A percentile compares a stretch with the other conserved stretches of the same genome.
These are phyloP conservation scores for Cyberlindnera maritima DNA, from an alignment of 805 yeast genomes.

Conservation along the genomic window DNA sequence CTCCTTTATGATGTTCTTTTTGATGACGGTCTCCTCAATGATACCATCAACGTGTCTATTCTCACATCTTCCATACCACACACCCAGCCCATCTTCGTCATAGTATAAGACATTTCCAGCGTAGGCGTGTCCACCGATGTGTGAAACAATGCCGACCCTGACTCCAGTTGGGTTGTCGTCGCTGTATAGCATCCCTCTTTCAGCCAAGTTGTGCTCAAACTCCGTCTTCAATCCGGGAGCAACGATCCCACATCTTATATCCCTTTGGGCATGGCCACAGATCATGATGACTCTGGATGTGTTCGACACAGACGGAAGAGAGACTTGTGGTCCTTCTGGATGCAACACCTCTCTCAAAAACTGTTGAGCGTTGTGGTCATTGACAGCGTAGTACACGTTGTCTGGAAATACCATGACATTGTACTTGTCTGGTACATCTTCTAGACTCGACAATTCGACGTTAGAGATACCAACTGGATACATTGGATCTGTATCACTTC, in stretches of 20 bases:
- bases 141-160: conserved; percentile 60
- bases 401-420: conserved; percentile 55
- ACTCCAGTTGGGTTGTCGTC: conserved; percentile 27
- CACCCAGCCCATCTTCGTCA: conserved; percentile 33
- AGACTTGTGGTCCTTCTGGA: conserved; percentile 28
- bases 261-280: conserved; percentile 68
- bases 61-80: conserved; percentile 78
- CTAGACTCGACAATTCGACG: conserved; percentile 31
- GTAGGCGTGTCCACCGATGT: conserved; percentile 81
- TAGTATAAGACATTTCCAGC: conserved; percentile 78
- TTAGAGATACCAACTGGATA: conserved; percentile 53
- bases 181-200: conserved; percentile 31
- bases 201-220: conserved; percentile 40
- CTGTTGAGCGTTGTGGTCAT: conserved; percentile 20
- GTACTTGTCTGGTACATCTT: neutral
- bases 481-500: conserved; percentile 35
- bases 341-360: conserved; percentile 43
- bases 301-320: conserved; percentile 24
- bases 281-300: conserved; percentile 39
- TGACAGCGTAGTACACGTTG: conserved; percentile 32
- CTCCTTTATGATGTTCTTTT: conserved; percentile 50
- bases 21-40: conserved; percentile 49
- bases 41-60: conserved; percentile 69
- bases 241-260: conserved; percentile 62
- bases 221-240: conserved; percentile 58